Base-by-base conservation (phyloP, 805 yeast species). In the Saturnispora kantuleensis region DNA sequence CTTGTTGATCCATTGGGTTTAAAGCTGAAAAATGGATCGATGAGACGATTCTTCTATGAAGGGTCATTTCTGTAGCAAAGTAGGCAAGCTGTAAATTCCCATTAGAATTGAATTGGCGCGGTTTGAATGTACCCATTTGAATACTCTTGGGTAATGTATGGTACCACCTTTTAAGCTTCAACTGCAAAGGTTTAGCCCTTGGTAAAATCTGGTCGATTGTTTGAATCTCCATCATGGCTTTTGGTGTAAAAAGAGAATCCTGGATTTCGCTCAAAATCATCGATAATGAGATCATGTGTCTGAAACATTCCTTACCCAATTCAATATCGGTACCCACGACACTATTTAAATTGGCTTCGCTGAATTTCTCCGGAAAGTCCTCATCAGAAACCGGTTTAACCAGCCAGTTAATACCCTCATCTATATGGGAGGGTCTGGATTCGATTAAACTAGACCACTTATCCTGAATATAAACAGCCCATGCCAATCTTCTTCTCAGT, bases 391-490 rank as follows among this genome's bases (percentile, higher is more conserved):
- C 70, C 35, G 76, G 69, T 39, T 73, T 69, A 4, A 89, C 93
- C 35, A 81, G 68, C 97, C 97, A 90, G 58, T 87, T 84, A 45
- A 71, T 65, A 2, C 79, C 81, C 45, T 77, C 69, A 16, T 79
- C 74, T 31, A 83, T 72, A 60, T 87, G 95, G 0, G 95, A 81
- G 2, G 96, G 95, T 36, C 96, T 69, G 0, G 89, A 77, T 56
- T 86, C 94, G 43, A 79, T 76, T 40, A 89, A 64, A 1, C 95
- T 69, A 9, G 82, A 71, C 97, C 97, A 90, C 58, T 89, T 87
- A 56, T 88, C 96, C 60, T 88, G 95, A 42, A 84, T 69, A 70
- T 78, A 90, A 1, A 88, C 93, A 0, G 97, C 97, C 97, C 98
- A 90, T 1, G 97, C 95, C 40, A 90, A 64, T 47, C 97, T 70